phyloP scores from a whole-genome alignment of 1,284 basidiomycete genomes.

The Trichosporon inkin region DNA sequence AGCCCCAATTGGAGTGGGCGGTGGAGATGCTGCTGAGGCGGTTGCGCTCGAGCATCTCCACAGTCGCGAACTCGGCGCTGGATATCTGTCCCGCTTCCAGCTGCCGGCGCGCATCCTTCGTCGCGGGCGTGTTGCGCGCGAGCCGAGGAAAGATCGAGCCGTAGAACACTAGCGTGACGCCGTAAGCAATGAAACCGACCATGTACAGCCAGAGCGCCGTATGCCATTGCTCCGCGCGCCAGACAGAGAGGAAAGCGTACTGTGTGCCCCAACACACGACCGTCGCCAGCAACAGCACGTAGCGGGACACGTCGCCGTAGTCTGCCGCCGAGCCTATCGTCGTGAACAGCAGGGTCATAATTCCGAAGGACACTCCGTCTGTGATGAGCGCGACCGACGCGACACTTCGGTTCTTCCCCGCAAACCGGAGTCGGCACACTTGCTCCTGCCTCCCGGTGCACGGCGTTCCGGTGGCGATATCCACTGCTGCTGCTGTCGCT shows the following conservation, averaged over 20 bases:
- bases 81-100: constrained; percentile 60
- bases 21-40: constrained; percentile 76
- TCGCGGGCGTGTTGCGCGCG: constrained; percentile 67
- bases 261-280: constrained; percentile 68
- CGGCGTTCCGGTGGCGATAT: constrained; percentile 51
- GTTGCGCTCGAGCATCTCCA: constrained; percentile 78
- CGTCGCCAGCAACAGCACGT: constrained; percentile 65
- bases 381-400: constrained; percentile 68
- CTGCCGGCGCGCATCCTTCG: constrained; percentile 58
- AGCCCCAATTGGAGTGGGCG: constrained; percentile 66
- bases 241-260: constrained; percentile 65
- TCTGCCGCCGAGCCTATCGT: constrained; percentile 75
- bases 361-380: constrained; percentile 52
- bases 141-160: constrained; percentile 73
- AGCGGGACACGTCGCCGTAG: constrained; percentile 69
- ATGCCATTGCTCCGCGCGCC: constrained; percentile 57
- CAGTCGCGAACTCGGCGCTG: constrained; percentile 63
- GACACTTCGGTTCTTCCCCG: constrained; percentile 61
- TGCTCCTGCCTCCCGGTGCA: constrained; percentile 22
- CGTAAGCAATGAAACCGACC: constrained; percentile 53
- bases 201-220: constrained; percentile 72
- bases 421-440: constrained; percentile 59
- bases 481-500: constrained; percentile 63
- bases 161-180: constrained; percentile 59
- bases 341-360: constrained; percentile 62